Base-by-base conservation (phyloP, 192 early-diverging fungal genomes). In the Helicostylum pulchrum region DNA sequence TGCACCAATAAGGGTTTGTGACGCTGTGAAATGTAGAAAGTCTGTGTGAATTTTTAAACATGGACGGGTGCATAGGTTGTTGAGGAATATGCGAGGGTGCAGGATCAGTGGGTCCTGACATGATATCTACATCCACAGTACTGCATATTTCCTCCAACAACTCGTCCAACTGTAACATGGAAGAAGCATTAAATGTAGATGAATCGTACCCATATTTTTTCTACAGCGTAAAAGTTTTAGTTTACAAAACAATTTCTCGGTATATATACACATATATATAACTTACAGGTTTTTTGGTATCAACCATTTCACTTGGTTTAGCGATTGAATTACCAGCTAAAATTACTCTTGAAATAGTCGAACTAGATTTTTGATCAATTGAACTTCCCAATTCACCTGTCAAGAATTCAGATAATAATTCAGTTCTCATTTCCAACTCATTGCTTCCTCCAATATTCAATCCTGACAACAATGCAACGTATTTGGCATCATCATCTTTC, bases 21-120 rank as follows among this genome's bases (percentile, higher is more conserved):
- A 86, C 82, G 23, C 73, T 68, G 9, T 77, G 62, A 64, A 95
- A 92, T 9, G 80, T 85, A 5, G 87, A 85, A 45, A 79, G 85
- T 57, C 75, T 63, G 9, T 65, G 45, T 19, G 91, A 74, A 12
- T 76, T 81, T 2, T 80, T 78, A 52, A 97, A 90, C 43, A 99
- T 61, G 53, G 87, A 78, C 9, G 63, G 78, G 50, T 88, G 87
- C 36, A 98, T 72, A 0, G 95, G 87, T 60, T 93, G 91, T 67
- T 99, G 97, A 34, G 97, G 97, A 53, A 98, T 69, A 17, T 87
- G 83, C 11, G 68, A 65, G 67, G 83, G 89, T 3, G 91, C 79
- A 6, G 94, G 94, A 58, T 99, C 97, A 14, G 71, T 55, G 0
- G 61, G 51, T 12, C 97, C 97, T 3, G 97, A 88, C 84, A 98